Base-by-base conservation (phyloP, 2,329 filamentous ascomycete genomes). In the Nothophaeocryptopus gaeumannii region DNA sequence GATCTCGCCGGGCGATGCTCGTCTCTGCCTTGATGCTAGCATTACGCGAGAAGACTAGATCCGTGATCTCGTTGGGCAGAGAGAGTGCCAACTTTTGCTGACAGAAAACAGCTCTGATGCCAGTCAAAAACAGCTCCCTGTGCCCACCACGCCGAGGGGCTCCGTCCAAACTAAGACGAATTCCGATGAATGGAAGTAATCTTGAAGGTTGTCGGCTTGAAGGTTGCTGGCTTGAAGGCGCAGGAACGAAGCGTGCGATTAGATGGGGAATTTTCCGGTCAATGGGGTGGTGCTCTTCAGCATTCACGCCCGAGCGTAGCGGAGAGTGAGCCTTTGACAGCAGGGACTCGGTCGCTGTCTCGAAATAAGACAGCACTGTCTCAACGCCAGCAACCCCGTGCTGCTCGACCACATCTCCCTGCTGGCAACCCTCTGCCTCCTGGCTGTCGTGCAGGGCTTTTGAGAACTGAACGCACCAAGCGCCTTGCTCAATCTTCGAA, bases 21-120 rank as follows among this genome's bases (percentile, higher is more conserved):
- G 37, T 37, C 5, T 41, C 32, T 5, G 50, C 54, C 10, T 47
- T 13, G 26, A 62, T n/a, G 14, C 36, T 7, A 5, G 39, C 13
- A 13, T 47, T 26, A n/a, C 55, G 47, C 8, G 39, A 40, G 36
- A 65, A 61, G 2, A 40, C 35, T 12, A 65, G n/a, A 39, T 66
- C 63, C 9, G 53, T 48, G 7, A 56, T 33, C 8, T 58, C 36
- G 9, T 46, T 41, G 20, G 61, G 62, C 9, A 63, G 39, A 9
- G 57, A 46, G 9, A 62, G 48, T 13, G 49, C 37, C 5, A 60
- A 9, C 5, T 37, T 45, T 56, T 52, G 58, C 26, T 55, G n/a
- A 48, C 54, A 40, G 9, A 47, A 34, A 15, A 54, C 41, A 16
- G 58, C 56, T 34, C 40, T 39, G 13, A 58, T 44, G 29, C 51